Base-by-base conservation (phyloP, 306 rosid species). In the Ormosia semicastrata region DNA sequence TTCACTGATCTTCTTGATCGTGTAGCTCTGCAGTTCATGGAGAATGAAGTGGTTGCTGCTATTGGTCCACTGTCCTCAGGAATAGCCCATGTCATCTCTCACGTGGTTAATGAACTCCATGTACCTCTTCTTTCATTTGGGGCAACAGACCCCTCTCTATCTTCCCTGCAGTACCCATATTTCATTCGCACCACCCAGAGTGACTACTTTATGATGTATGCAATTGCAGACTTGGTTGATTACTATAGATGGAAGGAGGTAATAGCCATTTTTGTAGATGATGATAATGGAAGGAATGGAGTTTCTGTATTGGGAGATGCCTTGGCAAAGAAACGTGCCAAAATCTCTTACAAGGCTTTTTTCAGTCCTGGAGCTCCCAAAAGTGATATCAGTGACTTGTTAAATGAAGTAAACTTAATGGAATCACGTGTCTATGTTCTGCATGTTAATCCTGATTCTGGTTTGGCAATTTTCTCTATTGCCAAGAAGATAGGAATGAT, bases 51-150 rank as follows among this genome's bases (percentile, higher is more conserved):
- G 52, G 85, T 93, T 50, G 94, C 85, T 7, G 91, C 89, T 3
- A 79, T 96, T n/a, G 99, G 99, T 30, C 98, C 99, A 17, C 99
- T 91, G 63, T 96, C 99, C 7, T 96, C 99, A 0, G 98, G 94
- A 69, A 96, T 96, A 85, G 91, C 94, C 49, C 99, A 96, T 85
- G 81, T 92, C 62, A 92, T 93, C 65, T 89, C 98, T 67, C 99
- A 96, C n/a, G 94, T 93, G 24, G 91, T 80, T 15, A 89, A 89
- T 73, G 98, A 96, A 87, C 98, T 96, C 83, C 98, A 91, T 32
- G 76, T 96, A 40, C 99, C 99, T 1, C 97, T 96, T 75, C 75
- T 96, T 46, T 93, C 98, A 64, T 96, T 93, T 74, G 98, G 85
- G 50, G 94, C 99, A 30, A 96, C 99, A 12, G 97, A 96, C 66